Evolutionary conservation across 352 stramenopile species (phyloP).

Genomic region (Phytophthora pluvialis): DNA sequence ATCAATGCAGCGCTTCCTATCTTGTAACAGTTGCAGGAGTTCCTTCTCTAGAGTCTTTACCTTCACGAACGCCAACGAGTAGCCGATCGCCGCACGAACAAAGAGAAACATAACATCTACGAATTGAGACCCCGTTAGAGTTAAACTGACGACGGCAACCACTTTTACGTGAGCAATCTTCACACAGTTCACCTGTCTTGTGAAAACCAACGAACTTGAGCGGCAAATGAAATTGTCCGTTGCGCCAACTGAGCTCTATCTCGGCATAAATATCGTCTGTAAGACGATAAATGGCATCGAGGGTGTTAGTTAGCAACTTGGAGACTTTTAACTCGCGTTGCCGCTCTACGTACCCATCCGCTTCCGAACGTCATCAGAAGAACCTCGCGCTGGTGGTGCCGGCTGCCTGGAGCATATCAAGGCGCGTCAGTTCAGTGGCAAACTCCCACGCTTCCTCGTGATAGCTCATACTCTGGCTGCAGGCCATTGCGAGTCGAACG

Average conservation of each 20-base stretch:
- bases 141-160: background rate
- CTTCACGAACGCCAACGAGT: conserved; percentile 67
- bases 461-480: conserved; percentile 22
- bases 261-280: conserved; percentile 74
- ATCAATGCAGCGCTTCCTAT: conserved; percentile 28
- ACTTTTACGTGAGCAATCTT: background rate
- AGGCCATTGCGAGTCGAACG: conserved; percentile 4
- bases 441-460: background rate
- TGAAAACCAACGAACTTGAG: conserved; percentile 78
- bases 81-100: conserved; percentile 67
- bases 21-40: conserved; percentile 36
- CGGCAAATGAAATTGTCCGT: conserved; percentile 59
- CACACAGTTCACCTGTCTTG: conserved; percentile 42
- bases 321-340: background rate
- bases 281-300: conserved; percentile 1
- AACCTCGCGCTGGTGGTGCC: conserved; percentile 18
- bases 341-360: conserved; percentile 42
- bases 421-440: background rate
- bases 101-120: conserved; percentile 81
- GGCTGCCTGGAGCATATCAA: conserved; percentile 20
- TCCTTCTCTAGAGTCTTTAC: conserved; percentile 60
- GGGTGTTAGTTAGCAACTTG: background rate
- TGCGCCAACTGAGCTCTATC: conserved; percentile 59
- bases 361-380: conserved; percentile 49
- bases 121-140: background rate